Evolutionary conservation across 495 filamentous ascomycete genomes (phyloP), one percentile per base, ranked within the genome.

Genomic region (Penicillium fimorum): DNA sequence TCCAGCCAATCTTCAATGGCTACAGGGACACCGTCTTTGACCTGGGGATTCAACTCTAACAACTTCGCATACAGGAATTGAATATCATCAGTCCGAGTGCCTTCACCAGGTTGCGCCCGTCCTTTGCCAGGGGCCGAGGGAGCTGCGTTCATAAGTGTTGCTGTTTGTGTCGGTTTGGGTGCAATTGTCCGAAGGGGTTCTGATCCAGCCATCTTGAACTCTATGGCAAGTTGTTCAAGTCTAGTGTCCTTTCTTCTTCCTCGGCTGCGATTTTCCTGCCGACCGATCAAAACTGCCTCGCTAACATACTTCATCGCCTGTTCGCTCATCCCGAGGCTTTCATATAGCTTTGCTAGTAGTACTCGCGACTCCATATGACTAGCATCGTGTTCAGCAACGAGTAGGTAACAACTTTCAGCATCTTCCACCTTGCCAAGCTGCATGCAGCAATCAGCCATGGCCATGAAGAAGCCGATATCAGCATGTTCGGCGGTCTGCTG

Each of bases 291-390:
- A 53, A 92, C 79, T 7, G 88, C 84, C 66, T 94, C 86, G 47
- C 87, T 84, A 49, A 89, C 84, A 37, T 85, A 83, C 37, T 86
- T 82, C 54, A 88, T 80, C 0, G 91, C 92, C 59, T 92, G 81
- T 53, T 88, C 84, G 18, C 79, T 80, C 71, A 86, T 82, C 45
- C 82, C 80, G 25, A 83, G 78, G 18, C 79, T 80, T 64, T 94
- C 89, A 64, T 91, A 95, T 64, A 96, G 82, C 59, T 86, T 89
- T 9, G 88, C 90, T 15, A 97, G 76, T 57, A 87, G 77, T 13
- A 88, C 83, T 44, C 90, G 85, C 13, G 86, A 87, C 49, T 91
- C 85, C 47, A 89, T 81, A 56, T 89, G 82, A 43, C 78, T 73
- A 12, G 82, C 60, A 55, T 96, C 87, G 54, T 83, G 76, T 42